A percentile compares a stretch with the other conserved stretches of the same genome.
These are phyloP conservation scores for Penicillium paradoxum DNA, from an alignment of 495 filamentous ascomycete species.

Conservation along the genomic window DNA sequence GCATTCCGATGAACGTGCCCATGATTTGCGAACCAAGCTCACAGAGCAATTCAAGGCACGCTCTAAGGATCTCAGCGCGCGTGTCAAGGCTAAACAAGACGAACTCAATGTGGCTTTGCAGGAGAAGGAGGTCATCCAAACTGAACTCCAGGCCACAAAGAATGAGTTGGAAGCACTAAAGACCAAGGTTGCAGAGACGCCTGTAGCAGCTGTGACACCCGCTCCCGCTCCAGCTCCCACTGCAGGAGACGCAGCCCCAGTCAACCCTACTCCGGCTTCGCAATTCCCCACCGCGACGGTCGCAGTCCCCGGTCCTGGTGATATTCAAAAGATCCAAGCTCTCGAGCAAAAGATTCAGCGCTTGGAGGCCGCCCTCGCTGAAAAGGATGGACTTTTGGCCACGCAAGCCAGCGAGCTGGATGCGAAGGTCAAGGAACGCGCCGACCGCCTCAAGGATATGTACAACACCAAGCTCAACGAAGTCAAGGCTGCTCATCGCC, in stretches of 20 bases:
- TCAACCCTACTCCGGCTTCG: constrained; percentile 39
- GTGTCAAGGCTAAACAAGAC: constrained; percentile 46
- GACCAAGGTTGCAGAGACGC: constrained; percentile 30
- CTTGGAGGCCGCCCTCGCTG: constrained; percentile 46
- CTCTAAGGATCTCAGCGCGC: constrained; percentile 46
- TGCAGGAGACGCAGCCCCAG: constrained; percentile 14
- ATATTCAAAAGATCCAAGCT: constrained; percentile 33
- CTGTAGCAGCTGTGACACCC: constrained; percentile 9
- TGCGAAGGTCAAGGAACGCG: constrained; percentile 59
- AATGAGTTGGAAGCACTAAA: constrained; percentile 38
- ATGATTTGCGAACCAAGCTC: constrained; percentile 48
- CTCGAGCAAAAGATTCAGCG: constrained; percentile 45
- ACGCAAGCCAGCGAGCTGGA: constrained; percentile 42
- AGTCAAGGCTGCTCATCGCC: constrained; percentile 48
- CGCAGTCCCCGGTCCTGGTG: constrained; percentile 19
- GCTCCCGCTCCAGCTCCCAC: constrained; percentile 3
- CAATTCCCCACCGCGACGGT: constrained; percentile 31
- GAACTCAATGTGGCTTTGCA: constrained; percentile 40
- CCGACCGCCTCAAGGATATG: constrained; percentile 66
- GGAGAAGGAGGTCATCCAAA: constrained; percentile 49
- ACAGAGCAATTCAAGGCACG: constrained; percentile 58
- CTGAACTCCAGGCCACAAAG: constrained; percentile 44
- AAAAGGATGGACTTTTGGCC: constrained; percentile 38
- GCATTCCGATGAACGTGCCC: constrained; percentile 42
- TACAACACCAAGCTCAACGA: constrained; percentile 68